Base-by-base conservation (phyloP, 495 filamentous ascomycete species). In the Neurospora sublineolata region DNA sequence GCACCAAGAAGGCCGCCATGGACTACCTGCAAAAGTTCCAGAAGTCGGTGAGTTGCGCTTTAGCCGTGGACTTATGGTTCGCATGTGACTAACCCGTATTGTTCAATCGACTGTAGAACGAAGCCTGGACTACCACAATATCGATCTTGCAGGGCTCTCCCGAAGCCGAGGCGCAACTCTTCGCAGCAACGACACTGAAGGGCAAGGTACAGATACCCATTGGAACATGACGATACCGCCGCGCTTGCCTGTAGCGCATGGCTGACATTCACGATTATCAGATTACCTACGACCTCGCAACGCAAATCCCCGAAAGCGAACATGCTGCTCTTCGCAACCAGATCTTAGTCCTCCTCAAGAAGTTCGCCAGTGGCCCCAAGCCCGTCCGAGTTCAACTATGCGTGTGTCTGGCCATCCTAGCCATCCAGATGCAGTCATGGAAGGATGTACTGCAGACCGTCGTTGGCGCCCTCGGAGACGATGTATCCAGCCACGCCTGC, bases 371-470 rank as follows among this genome's bases (percentile, higher is more conserved):
- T 8, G 96, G 95, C 16, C 94, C 94, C 37, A 91, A 93, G 76
- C 95, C 95, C 4, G 93, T 98, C 70, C 86, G 97, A 77, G 93
- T 94, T 74, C 96, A 97, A 82, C 86, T 99, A 71, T 97, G 93
- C 79, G 94, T 99, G 33, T 97, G 93, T 78, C 85, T 98, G 73
- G 94, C 93, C 16, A 94, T 93, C 77, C 82, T 99, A 75, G 94
- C 95, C 52, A 94, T 99, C 72, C 96, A 98, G 82, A 97, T 97
- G 94, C 87, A 87, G 69, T 86, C 89, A 71, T 99, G 95, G 95
- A 97, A 97, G 80, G 91, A 98, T 83, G 95, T 98, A 27, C 82
- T 99, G 74, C 85, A 86, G 27, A 86, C 89, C 37, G 91, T 98
- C 37, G 93, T 96, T 30, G 85, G 89, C 39, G 85, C 90, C 16